A percentile compares a stretch with the other conserved stretches of the same genome.
Conservation (phyloP, 2,329 filamentous ascomycete species). For the Nemania diffusa region DNA sequence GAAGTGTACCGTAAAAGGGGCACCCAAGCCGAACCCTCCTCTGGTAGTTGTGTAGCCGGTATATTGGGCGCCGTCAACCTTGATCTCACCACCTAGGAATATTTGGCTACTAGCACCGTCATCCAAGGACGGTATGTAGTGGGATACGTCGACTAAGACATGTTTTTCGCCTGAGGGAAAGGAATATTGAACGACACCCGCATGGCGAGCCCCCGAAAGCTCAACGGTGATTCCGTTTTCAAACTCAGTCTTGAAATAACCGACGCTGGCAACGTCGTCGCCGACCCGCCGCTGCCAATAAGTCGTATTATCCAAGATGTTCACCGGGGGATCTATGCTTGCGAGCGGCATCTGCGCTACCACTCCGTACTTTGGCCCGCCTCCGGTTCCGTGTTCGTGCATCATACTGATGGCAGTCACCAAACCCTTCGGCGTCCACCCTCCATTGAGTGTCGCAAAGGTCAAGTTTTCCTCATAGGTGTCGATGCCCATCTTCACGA, state of each 20-base stretch:
- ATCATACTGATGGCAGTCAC: constrained; percentile 64
- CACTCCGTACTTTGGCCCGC: constrained; percentile 68
- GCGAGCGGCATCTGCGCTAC: constrained; percentile 60
- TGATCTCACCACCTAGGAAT: constrained; percentile 55
- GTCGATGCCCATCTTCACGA: constrained; percentile 58
- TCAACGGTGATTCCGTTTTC: constrained; percentile 61
- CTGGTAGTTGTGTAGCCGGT: constrained; percentile 59
- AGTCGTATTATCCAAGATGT: constrained; percentile 59
- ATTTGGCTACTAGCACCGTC: constrained; percentile 51
- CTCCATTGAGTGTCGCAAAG: constrained; percentile 47
- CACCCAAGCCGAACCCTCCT: constrained; percentile 55
- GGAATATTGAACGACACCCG: constrained; percentile 62
- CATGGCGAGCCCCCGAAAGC: constrained; percentile 60
- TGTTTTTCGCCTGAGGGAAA: constrained; percentile 56
- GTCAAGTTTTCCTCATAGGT: constrained; percentile 40
- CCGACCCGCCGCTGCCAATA: constrained; percentile 57
- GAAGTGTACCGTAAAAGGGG: constrained; percentile 57
- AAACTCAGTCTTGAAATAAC: constrained; percentile 63
- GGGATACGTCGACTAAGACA: constrained; percentile 60
- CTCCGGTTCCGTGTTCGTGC: constrained; percentile 67
- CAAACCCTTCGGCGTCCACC: constrained; percentile 54
- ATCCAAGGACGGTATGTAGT: constrained; percentile 56
- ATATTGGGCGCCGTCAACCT: constrained; percentile 54
- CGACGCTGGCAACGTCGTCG: constrained; percentile 59
- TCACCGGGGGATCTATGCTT: constrained; percentile 52